Base-by-base conservation (phyloP, 2,329 filamentous ascomycete species). In the Beauveria australis region DNA sequence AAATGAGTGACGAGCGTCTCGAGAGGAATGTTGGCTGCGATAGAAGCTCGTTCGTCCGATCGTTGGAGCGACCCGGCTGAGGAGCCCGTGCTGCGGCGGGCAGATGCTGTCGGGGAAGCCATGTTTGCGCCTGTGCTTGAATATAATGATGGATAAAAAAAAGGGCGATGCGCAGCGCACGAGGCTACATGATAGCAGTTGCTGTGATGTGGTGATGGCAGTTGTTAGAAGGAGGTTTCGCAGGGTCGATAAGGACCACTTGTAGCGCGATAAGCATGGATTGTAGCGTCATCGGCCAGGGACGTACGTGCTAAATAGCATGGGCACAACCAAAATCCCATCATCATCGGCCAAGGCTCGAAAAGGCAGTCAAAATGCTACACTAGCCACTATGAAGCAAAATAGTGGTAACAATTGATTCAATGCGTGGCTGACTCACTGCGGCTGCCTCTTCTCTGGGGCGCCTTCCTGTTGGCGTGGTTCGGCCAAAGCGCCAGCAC, bases 1-100 rank as follows among this genome's bases (percentile, higher is more conserved):
- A 97, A 87, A 74, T 96, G 87, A 58, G 86, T 83, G 60, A 97
- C 89, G 48, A 97, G 85, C 26, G 85, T 86, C 67, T 96, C 91
- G 69, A 96, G 83, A 40, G 74, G 67, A 55, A 75, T 69, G 51
- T 64, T 65, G 3, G 63, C 59, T 48, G 47, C 54, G 53, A 28
- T 55, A 7, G 55, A 64, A 61, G 47, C 57, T 59, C 28, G 47
- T 54, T 62, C 56, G 57, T 40, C 41, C 40, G 61, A 59, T 68
- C 64, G 61, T 67, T 66, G 48, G 67, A 63, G 60, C 49, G 73
- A 75, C 48, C 66, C 67, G 37, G 68, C 66, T 19, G 74, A 76
- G 9, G 74, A 75, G 60, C 68, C 71, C 28, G 72, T 66, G 64
- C 73, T 74, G 41, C 72, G 72, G 49, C 73, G 73, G 54, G 71